Percentiles rank a stretch among this genome's conserved stretches.
These are phyloP conservation scores for Saccharomycodes ludwigii DNA, from an alignment of 805 yeast species.

Conservation along the genomic window DNA sequence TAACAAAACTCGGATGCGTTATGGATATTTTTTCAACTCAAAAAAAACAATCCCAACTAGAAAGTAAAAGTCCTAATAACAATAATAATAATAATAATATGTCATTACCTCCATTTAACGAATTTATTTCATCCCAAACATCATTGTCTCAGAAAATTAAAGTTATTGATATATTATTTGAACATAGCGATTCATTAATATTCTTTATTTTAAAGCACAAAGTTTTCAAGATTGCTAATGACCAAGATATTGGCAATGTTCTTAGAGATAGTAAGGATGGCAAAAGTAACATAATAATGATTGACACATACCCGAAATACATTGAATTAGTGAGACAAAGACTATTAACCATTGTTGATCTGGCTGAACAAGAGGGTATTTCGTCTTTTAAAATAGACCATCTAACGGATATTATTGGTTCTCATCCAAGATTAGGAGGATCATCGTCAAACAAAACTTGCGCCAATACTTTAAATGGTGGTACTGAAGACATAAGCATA, in stretches of 20 bases:
- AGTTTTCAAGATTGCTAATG: constrained; percentile 5
- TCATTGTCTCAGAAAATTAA: constrained; percentile 6
- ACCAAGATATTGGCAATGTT: not conserved
- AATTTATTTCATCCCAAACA: constrained; percentile 4
- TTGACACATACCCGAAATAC: constrained; percentile 25
- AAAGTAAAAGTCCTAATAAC: too few species aligned
- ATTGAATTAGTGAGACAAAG: constrained; percentile 33
- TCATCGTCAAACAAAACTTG: constrained; percentile 19
- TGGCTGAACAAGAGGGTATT: constrained; percentile 16
- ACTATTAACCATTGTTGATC: constrained; percentile 24
- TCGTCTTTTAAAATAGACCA: constrained; percentile 12
- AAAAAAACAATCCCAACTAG: too few species aligned
- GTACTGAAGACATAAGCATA: constrained; percentile 37
- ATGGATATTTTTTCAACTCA: too few species aligned
- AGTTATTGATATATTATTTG: constrained; percentile 12
- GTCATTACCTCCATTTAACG: constrained; percentile 4
- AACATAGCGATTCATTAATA: constrained; percentile 13
- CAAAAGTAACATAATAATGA: not conserved
- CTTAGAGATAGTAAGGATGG: too few species aligned
- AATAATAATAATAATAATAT: not conserved
- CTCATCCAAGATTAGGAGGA: constrained; percentile 85
- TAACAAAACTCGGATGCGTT: too few species aligned
- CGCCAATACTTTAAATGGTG: too few species aligned
- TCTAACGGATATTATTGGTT: constrained; percentile 54
- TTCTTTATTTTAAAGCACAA: constrained; percentile 9